phyloP scores from a whole-genome alignment of 495 filamentous ascomycete species.

The Talaromyces stipitatus region DNA sequence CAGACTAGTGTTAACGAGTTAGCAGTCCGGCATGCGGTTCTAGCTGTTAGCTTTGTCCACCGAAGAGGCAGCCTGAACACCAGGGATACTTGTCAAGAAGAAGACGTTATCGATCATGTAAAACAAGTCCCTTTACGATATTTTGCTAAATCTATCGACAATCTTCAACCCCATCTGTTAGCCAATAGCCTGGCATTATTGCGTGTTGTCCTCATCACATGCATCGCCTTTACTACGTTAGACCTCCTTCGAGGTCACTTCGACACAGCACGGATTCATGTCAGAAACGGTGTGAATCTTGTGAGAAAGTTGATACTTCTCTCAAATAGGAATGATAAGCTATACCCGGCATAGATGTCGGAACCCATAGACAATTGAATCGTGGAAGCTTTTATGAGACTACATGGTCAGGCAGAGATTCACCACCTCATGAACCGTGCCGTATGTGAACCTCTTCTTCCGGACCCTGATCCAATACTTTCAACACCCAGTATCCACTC shows the following conservation, averaged over 20 bases:
- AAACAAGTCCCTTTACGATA: slow-evolving; percentile 37
- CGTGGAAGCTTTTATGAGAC: not conserved
- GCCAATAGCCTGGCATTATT: not conserved
- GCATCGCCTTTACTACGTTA: slow-evolving; percentile 20
- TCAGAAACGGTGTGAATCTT: slow-evolving; percentile 10
- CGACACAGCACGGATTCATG: slow-evolving; percentile 15
- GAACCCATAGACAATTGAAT: not conserved
- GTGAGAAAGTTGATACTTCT: not conserved
- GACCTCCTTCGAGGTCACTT: slow-evolving; percentile 19
- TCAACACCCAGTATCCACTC: not conserved
- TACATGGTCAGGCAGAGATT: not conserved
- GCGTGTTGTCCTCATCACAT: slow-evolving; percentile 17
- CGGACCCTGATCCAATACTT: not conserved
- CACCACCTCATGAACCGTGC: not conserved
- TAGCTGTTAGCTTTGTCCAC: slow-evolving; percentile 55
- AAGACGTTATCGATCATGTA: slow-evolving; percentile 17
- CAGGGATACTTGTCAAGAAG: not conserved
- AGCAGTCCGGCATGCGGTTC: slow-evolving; percentile 54
- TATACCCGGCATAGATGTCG: not conserved
- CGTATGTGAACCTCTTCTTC: not conserved
- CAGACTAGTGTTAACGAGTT: slow-evolving; percentile 51
- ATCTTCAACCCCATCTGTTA: slow-evolving; percentile 15
- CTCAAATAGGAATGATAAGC: not conserved
- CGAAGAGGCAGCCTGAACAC: not conserved
- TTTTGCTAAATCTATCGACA: slow-evolving; percentile 49